These are phyloP conservation scores for Amphirosellinia nigrospora DNA, from an alignment of 495 filamentous ascomycete species.

Conservation along the genomic window DNA sequence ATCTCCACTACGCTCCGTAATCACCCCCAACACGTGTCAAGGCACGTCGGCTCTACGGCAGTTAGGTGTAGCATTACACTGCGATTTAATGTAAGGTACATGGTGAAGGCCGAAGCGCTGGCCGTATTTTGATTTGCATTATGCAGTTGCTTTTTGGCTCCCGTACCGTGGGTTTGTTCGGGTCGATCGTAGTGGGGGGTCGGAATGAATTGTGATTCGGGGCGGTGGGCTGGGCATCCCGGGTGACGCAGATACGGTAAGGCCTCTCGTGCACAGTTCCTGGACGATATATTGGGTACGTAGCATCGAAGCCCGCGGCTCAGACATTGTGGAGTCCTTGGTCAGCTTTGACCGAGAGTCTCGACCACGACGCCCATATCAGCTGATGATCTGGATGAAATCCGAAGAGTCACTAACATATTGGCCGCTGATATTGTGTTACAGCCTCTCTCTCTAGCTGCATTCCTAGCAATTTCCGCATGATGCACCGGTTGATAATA, in stretches of 20 bases:
- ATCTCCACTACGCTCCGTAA: slow-evolving; percentile 17
- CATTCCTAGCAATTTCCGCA: neutral
- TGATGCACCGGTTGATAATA: neutral
- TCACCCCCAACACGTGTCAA: slow-evolving; percentile 16
- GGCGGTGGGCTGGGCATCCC: slow-evolving; percentile 6
- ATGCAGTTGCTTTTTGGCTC: slow-evolving; percentile 14
- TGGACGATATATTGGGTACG: slow-evolving; percentile 7
- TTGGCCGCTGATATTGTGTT: neutral
- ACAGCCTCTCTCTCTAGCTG: neutral
- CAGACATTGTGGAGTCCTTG: slow-evolving; percentile 1
- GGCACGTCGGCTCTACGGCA: neutral
- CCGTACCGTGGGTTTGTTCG: neutral
- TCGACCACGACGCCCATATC: neutral
- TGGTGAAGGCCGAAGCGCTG: neutral
- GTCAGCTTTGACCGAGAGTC: slow-evolving; percentile 8
- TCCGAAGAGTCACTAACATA: neutral
- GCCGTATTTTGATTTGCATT: slow-evolving; percentile 12
- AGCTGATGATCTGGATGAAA: neutral
- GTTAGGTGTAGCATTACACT: slow-evolving; percentile 6
- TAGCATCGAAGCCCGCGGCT: neutral
- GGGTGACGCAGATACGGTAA: neutral
- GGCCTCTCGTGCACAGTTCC: slow-evolving; percentile 12
- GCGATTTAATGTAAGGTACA: slow-evolving; percentile 11
- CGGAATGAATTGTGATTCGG: slow-evolving; percentile 12
- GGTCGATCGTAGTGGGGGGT: slow-evolving; percentile 13